Percentiles rank a stretch among this genome's conserved stretches.
Conservation (phyloP, 805 yeast species). For the Nakazawaea populi region DNA sequence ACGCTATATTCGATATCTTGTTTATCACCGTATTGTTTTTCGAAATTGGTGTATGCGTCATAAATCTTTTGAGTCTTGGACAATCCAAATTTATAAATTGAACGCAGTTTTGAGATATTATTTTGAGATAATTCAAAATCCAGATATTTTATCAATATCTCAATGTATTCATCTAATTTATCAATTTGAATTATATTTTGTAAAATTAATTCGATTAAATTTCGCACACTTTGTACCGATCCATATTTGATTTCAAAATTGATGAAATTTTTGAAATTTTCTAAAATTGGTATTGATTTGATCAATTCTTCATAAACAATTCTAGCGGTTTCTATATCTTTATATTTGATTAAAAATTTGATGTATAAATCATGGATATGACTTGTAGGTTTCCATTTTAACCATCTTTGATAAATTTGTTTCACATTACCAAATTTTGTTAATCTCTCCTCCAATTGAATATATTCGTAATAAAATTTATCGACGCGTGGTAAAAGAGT, state of each 20-base stretch:
- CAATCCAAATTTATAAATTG: conserved; percentile 48
- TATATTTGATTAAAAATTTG: conserved; percentile 64
- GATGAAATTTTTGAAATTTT: conserved; percentile 73
- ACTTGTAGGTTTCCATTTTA: conserved; percentile 62
- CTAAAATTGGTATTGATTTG: conserved; percentile 40
- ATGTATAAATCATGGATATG: conserved; percentile 72
- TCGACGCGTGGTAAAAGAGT: conserved; percentile 70
- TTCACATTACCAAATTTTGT: conserved; percentile 59
- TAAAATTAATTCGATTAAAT: conserved; percentile 61
- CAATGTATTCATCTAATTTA: conserved; percentile 26
- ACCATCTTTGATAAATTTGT: conserved; percentile 71
- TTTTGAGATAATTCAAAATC: conserved; percentile 58
- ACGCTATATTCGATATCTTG: conserved; percentile 50
- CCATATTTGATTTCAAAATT: conserved; percentile 59
- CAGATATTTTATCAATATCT: conserved; percentile 50
- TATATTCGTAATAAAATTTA: conserved; percentile 82
- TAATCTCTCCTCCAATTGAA: conserved; percentile 75
- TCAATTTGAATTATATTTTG: conserved; percentile 38
- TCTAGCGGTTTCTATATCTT: conserved; percentile 47
- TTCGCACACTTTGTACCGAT: conserved; percentile 39
- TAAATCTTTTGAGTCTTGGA: conserved; percentile 33
- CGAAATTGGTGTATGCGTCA: conserved; percentile 47
- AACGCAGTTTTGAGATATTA: conserved; percentile 59
- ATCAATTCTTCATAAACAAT: conserved; percentile 53
- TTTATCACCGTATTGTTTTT: conserved; percentile 56